Conservation (phyloP, 176 grass and related monocot species). For the Aegilops tauschii region DNA sequence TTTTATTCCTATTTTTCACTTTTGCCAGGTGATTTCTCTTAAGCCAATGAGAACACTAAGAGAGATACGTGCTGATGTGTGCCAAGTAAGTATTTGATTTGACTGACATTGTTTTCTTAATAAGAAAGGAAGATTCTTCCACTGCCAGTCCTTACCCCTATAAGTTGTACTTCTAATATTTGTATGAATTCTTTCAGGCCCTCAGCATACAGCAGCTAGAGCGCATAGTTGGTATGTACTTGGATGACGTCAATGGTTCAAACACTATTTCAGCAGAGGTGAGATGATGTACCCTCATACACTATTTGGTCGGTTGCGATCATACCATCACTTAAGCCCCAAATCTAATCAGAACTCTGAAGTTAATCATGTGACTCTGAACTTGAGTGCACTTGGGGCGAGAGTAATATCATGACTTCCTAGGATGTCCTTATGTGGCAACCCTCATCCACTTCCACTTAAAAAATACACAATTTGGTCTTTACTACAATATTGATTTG, state of each 20-base stretch:
- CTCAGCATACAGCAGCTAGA: conserved; percentile 88
- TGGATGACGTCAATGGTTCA: conserved; percentile 91
- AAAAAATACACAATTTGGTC: not conserved
- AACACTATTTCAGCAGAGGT: conserved; percentile 83
- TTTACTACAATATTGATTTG: conserved; percentile 7
- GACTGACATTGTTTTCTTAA: conserved; percentile 18
- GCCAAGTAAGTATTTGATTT: conserved; percentile 61
- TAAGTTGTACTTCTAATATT: conserved; percentile 9
- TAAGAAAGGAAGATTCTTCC: conserved; percentile 11
- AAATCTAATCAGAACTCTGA: not conserved
- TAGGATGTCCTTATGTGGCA: conserved; percentile 1
- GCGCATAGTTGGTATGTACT: conserved; percentile 82
- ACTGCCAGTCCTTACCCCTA: conserved; percentile 1
- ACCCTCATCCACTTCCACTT: not conserved
- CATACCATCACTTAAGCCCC: not conserved
- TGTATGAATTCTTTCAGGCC: conserved; percentile 54
- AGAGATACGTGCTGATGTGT: conserved; percentile 85
- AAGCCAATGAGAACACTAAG: conserved; percentile 77
- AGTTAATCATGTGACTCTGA: not conserved
- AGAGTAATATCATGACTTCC: not conserved
- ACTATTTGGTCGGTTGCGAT: not conserved
- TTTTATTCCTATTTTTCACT: conserved; percentile 1
- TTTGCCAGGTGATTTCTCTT: conserved; percentile 73
- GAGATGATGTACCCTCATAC: conserved; percentile 25
- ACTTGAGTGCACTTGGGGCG: not conserved